These are phyloP conservation scores for Earliella scabrosa DNA, from an alignment of 1,284 basidiomycete genomes.

Conservation along the genomic window DNA sequence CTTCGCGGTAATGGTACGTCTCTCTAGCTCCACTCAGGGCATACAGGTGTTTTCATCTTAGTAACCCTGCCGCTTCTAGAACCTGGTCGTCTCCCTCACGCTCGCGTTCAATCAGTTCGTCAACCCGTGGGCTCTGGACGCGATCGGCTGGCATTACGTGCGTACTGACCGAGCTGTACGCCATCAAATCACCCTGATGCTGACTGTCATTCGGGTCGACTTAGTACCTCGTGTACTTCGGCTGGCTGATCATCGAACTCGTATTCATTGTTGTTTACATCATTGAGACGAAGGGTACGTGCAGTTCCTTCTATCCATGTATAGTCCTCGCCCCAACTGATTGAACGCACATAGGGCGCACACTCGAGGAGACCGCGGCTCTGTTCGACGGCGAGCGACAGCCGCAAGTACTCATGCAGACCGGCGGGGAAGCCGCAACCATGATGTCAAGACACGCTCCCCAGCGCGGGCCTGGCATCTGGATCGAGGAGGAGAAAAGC, in stretches of 20 bases:
- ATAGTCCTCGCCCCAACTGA: neutral
- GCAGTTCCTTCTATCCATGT: neutral
- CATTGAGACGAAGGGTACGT: slow-evolving; percentile 53
- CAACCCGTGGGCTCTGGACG: slow-evolving; percentile 72
- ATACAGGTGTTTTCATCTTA: neutral
- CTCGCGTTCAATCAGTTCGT: slow-evolving; percentile 75
- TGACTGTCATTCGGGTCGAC: slow-evolving; percentile 9
- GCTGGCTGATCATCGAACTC: slow-evolving; percentile 62
- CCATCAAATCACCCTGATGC: neutral
- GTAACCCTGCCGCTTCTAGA: slow-evolving; percentile 40
- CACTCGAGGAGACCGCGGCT: slow-evolving; percentile 69
- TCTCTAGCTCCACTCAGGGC: neutral
- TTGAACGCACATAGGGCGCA: slow-evolving; percentile 45
- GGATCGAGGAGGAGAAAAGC: slow-evolving; percentile 25
- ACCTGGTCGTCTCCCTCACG: slow-evolving; percentile 57
- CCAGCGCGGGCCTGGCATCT: slow-evolving; percentile 17
- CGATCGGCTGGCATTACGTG: slow-evolving; percentile 70
- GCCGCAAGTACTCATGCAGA: slow-evolving; percentile 47
- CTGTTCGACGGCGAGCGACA: slow-evolving; percentile 63
- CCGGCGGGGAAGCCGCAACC: slow-evolving; percentile 56
- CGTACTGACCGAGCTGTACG: slow-evolving; percentile 8
- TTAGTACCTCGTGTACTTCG: slow-evolving; percentile 62
- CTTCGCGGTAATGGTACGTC: slow-evolving; percentile 64
- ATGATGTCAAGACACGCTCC: slow-evolving; percentile 41
- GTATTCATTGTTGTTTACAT: slow-evolving; percentile 59